Evolutionary conservation across 108 stramenopile species (phyloP).

Genomic region (Cylindrotheca fusiformis): DNA sequence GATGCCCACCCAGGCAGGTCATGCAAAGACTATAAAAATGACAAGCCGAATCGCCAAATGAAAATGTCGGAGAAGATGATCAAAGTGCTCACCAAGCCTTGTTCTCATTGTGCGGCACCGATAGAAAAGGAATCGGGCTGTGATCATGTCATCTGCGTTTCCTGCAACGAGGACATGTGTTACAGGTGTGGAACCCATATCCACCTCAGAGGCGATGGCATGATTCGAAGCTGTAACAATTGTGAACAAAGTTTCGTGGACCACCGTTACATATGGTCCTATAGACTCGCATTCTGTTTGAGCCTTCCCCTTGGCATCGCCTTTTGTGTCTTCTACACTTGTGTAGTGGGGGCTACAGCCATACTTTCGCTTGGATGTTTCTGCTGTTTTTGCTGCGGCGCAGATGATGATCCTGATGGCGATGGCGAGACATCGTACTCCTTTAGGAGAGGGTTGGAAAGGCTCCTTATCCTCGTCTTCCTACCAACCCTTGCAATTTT

Average conservation of each 20-base stretch:
- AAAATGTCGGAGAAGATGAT: constrained; percentile 3
- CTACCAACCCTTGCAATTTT: no score
- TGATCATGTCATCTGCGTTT: constrained; percentile 46
- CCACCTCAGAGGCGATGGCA: constrained; percentile 27
- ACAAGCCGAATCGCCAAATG: background rate
- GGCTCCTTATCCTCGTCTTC: background rate
- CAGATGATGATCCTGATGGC: background rate
- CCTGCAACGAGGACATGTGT: constrained; percentile 42
- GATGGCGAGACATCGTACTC: background rate
- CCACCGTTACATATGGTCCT: constrained; percentile 26
- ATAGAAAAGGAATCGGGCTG: constrained; percentile 38
- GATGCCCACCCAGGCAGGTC: constrained; percentile 23
- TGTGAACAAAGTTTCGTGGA: constrained; percentile 41
- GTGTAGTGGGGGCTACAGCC: constrained; percentile 14
- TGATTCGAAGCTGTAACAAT: constrained; percentile 28
- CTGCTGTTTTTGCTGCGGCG: constrained; percentile 35
- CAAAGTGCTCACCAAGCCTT: constrained; percentile 30
- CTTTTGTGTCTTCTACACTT: constrained; percentile 17
- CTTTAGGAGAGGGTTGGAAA: background rate
- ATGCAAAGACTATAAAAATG: constrained; percentile 5
- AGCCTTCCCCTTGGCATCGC: constrained; percentile 33
- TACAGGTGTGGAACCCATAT: constrained; percentile 39
- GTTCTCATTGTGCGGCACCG: constrained; percentile 36
- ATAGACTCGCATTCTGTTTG: constrained; percentile 17
- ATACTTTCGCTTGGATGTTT: constrained; percentile 25